These are phyloP conservation scores for Hibiscus trionum DNA, from an alignment of 345 rosid genomes.

Conservation along the genomic window DNA sequence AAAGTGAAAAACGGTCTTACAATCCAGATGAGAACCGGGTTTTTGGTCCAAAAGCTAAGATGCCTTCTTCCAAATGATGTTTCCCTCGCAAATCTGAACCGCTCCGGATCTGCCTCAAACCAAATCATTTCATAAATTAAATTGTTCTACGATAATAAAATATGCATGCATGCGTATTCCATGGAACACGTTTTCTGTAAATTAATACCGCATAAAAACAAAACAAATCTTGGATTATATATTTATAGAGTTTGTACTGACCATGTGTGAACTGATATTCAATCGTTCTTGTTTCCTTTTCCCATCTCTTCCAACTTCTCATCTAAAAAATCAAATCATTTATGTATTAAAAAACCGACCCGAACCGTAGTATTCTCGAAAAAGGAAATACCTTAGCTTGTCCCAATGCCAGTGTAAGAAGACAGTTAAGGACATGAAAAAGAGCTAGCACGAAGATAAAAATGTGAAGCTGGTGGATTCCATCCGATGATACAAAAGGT, in stretches of 20 bases:
- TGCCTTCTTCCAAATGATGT: not conserved
- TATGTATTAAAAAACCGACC: too few relatives aligned
- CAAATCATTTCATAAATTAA: too few relatives aligned
- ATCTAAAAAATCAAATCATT: not conserved
- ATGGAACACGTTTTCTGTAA: not conserved
- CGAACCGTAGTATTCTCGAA: too few relatives aligned
- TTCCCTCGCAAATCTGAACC: not conserved
- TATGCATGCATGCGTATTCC: not conserved
- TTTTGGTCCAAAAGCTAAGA: not conserved
- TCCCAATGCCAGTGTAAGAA: slow-evolving; percentile 52
- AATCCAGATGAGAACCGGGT: not conserved
- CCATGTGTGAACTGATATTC: not conserved
- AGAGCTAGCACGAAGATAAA: slow-evolving; percentile 79
- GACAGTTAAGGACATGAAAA: slow-evolving; percentile 54
- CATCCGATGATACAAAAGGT: slow-evolving; percentile 61
- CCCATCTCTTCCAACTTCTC: not conserved
- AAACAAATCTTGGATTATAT: too few relatives aligned
- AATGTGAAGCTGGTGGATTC: slow-evolving; percentile 67
- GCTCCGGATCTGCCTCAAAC: not conserved
- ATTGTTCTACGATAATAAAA: too few relatives aligned
- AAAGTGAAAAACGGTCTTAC: not conserved
- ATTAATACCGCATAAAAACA: not conserved
- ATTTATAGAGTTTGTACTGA: not conserved
- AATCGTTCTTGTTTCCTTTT: not conserved
- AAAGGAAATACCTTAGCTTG: slow-evolving; percentile 39